phyloP scores from a whole-genome alignment of 306 rosid species.

The Biancaea sappan region DNA sequence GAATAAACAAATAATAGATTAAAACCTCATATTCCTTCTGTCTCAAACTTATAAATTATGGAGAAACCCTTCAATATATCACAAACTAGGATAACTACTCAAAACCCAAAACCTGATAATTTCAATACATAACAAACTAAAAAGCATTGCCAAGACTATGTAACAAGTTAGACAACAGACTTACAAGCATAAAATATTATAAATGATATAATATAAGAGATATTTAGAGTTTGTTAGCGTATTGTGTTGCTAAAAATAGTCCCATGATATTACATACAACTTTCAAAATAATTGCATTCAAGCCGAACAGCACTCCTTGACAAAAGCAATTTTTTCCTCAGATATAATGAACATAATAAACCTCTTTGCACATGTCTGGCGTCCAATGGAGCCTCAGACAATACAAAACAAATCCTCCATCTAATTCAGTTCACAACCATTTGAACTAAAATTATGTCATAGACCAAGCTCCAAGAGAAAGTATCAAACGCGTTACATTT shows the following conservation, averaged over 20 bases:
- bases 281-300: not conserved
- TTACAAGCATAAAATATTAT: not conserved
- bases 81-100: not conserved
- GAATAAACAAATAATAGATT: not conserved
- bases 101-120: not conserved
- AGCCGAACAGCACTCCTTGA: not conserved
- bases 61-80: not conserved
- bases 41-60: constrained; percentile 4
- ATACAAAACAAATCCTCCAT: not conserved
- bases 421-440: not conserved
- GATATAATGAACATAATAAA: not conserved
- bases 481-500: not conserved
- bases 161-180: not conserved
- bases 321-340: not conserved
- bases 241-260: not conserved
- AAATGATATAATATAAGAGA: not conserved
- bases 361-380: not conserved
- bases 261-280: not conserved
- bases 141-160: not conserved
- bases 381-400: not conserved
- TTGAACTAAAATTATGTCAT: not conserved
- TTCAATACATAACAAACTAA: not conserved
- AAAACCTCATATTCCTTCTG: constrained; percentile 11
- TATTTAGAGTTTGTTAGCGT: not conserved
- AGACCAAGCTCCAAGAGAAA: not conserved